Evolutionary conservation across 108 stramenopile genomes (phyloP).

Genomic region (Thalassiosira profunda): DNA sequence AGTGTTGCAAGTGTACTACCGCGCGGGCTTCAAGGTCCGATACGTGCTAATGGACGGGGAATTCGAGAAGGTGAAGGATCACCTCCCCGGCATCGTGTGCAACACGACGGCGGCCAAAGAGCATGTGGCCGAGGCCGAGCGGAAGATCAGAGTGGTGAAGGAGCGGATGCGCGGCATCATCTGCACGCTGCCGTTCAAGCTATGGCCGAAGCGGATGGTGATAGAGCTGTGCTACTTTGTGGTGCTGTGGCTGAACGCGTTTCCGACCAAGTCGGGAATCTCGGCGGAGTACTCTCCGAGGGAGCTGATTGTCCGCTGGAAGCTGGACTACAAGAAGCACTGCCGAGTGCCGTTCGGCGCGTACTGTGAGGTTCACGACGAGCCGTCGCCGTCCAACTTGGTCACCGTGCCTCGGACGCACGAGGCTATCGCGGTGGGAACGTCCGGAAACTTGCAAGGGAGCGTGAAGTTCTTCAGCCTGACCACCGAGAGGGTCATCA

Average conservation of each 20-base stretch:
- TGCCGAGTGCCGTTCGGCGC: slow-evolving; percentile 25
- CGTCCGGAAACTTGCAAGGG: slow-evolving; percentile 37
- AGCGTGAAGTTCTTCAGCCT: slow-evolving; percentile 14
- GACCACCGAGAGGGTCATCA: slow-evolving; percentile 13
- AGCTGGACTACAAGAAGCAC: slow-evolving; percentile 22
- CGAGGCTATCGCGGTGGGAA: background rate
- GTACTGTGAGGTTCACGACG: slow-evolving; percentile 29
- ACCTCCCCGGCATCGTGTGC: background rate
- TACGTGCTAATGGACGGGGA: slow-evolving; percentile 13
- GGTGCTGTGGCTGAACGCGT: slow-evolving; percentile 25
- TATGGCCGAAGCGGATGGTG: background rate
- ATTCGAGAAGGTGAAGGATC: slow-evolving; percentile 2
- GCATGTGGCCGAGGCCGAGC: slow-evolving; percentile 28
- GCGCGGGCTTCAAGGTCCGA: slow-evolving; percentile 14
- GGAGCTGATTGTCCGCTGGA: slow-evolving; percentile 2
- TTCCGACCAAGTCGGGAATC: slow-evolving; percentile 23
- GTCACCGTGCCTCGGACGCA: slow-evolving; percentile 3
- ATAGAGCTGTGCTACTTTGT: slow-evolving; percentile 14
- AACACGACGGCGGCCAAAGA: slow-evolving; percentile 27
- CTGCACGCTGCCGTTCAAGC: slow-evolving; percentile 6
- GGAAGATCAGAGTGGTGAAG: slow-evolving; percentile 6
- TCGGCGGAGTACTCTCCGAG: slow-evolving; percentile 3
- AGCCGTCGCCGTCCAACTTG: slow-evolving; percentile 12
- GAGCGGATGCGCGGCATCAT: background rate
- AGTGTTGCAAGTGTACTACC: background rate